Evolutionary conservation across 2,329 filamentous ascomycete species (phyloP).

Genomic region (Phyllosticta citriasiana): DNA sequence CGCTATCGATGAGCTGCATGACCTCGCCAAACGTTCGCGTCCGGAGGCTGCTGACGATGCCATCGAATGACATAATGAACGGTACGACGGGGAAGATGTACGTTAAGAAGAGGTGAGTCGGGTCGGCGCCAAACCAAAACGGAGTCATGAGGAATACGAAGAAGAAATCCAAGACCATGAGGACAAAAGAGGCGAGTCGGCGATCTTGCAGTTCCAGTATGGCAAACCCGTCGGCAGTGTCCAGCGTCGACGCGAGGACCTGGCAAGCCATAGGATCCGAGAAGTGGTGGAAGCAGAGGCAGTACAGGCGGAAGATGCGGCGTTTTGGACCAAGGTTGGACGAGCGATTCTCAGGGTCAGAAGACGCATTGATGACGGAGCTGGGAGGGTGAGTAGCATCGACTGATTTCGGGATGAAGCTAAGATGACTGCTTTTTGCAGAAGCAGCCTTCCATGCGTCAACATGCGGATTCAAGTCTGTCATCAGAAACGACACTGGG

Average conservation of each 20-base stretch:
- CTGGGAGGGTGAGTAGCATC: slow-evolving; percentile 53
- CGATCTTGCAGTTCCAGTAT: slow-evolving; percentile 70
- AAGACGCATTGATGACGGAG: slow-evolving; percentile 17
- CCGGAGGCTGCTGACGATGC: slow-evolving; percentile 55
- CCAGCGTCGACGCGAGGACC: slow-evolving; percentile 55
- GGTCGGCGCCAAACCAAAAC: slow-evolving; percentile 43
- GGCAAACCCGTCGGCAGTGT: slow-evolving; percentile 56
- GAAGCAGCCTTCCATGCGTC: slow-evolving; percentile 25
- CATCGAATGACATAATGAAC: slow-evolving; percentile 59
- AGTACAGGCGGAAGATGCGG: slow-evolving; percentile 57
- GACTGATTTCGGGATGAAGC: slow-evolving; percentile 50
- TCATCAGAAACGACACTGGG: slow-evolving; percentile 29
- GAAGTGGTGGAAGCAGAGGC: slow-evolving; percentile 70
- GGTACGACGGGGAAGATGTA: slow-evolving; percentile 57
- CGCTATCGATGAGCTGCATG: slow-evolving; percentile 41
- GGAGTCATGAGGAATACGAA: slow-evolving; percentile 45
- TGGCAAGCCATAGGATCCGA: slow-evolving; percentile 50
- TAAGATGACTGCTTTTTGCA: slow-evolving; percentile 42
- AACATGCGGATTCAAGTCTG: slow-evolving; percentile 31
- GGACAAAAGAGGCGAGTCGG: slow-evolving; percentile 16
- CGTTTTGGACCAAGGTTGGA: background rate
- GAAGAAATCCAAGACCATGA: slow-evolving; percentile 29
- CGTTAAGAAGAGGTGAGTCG: slow-evolving; percentile 52
- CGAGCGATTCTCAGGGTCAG: background rate
- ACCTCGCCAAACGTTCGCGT: slow-evolving; percentile 60